Percentiles rank a stretch among this genome's conserved stretches.
phyloP scores from a whole-genome alignment of 1,284 basidiomycete genomes.

The Boletus semigastroideus region DNA sequence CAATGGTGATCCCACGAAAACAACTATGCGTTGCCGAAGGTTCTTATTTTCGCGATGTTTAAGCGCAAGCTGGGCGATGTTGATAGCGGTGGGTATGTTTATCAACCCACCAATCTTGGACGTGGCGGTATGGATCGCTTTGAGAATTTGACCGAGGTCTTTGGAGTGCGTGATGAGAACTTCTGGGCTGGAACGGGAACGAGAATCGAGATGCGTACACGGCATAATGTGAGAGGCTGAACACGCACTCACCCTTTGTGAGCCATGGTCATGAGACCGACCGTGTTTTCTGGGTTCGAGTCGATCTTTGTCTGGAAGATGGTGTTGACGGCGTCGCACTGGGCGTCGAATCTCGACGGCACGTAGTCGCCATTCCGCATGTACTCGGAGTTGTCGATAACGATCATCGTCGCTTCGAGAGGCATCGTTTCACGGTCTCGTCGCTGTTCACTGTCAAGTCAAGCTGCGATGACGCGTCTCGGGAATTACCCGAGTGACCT shows the following conservation, averaged over 20 bases:
- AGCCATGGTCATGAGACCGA: slow-evolving; percentile 98
- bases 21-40: slow-evolving; percentile 91
- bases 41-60: slow-evolving; percentile 99
- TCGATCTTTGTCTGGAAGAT: slow-evolving; percentile 94
- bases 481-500: no score
- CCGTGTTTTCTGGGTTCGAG: slow-evolving; percentile 96
- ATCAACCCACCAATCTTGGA: slow-evolving; percentile 75
- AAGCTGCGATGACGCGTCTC: no score
- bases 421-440: no score
- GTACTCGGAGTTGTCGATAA: slow-evolving; percentile 93
- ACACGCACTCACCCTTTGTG: slow-evolving; percentile 73
- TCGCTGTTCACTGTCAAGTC: no score
- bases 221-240: neutral
- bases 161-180: slow-evolving; percentile 95
- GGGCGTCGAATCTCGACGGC: slow-evolving; percentile 87
- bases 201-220: neutral
- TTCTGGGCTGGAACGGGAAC: slow-evolving; percentile 66
- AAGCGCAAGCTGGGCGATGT: slow-evolving; percentile 92
- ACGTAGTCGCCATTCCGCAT: slow-evolving; percentile 96
- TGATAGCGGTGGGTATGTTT: slow-evolving; percentile 88
- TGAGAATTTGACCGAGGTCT: slow-evolving; percentile 90
- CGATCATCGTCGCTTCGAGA: slow-evolving; percentile 92
- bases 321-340: slow-evolving; percentile 88
- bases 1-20: slow-evolving; percentile 90
- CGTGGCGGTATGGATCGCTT: slow-evolving; percentile 71